These are phyloP conservation scores for Aureobasidium sp. DNA, from an alignment of 2,329 filamentous ascomycete genomes.

Conservation along the genomic window DNA sequence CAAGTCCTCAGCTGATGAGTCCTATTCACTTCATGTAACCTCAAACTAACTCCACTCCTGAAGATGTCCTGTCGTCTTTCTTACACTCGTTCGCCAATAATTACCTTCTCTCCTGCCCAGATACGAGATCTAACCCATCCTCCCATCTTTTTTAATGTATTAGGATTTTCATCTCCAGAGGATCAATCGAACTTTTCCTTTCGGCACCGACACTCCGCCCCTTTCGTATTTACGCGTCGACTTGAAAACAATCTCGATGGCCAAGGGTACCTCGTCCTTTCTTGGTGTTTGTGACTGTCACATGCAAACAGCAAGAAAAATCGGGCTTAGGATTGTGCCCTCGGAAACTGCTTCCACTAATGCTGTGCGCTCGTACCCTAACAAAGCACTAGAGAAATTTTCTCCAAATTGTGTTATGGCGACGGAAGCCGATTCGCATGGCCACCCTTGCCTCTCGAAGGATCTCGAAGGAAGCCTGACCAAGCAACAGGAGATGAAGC, in stretches of 20 bases:
- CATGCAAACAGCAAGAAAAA: background rate
- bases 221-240: background rate
- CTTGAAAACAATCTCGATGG: background rate
- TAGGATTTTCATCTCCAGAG: background rate
- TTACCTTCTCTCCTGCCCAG: background rate
- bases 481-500: too few species aligned
- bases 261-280: background rate
- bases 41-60: background rate
- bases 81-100: background rate
- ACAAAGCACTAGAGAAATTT: background rate
- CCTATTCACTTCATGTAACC: background rate
- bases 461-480: too few species aligned
- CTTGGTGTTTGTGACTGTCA: background rate
- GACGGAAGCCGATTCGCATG: too few species aligned
- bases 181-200: background rate
- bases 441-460: too few species aligned
- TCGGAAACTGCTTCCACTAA: background rate
- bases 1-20: background rate
- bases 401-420: too few species aligned
- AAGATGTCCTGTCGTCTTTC: background rate
- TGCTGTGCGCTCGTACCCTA: background rate
- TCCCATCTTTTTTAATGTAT: background rate
- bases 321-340: background rate
- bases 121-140: background rate
- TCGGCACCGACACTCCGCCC: background rate